Base-by-base conservation (phyloP, 345 rosid genomes). In the Nephelium lappaceum region DNA sequence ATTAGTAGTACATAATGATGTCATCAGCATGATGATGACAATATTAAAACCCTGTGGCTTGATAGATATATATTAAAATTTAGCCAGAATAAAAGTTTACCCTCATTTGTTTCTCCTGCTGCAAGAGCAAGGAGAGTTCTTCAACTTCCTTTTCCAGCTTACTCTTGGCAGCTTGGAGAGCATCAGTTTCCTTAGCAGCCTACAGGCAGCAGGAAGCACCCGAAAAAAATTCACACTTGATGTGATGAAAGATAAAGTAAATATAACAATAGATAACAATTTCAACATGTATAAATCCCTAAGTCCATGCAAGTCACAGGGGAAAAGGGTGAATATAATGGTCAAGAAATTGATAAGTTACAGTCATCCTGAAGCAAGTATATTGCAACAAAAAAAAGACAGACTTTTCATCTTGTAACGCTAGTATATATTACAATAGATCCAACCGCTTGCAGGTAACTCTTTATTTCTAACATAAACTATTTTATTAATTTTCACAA, bases 161-260 rank as follows among this genome's bases (percentile, higher is more conserved):
- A 84, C 81, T 89, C 82, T 96, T 96, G 81, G 97, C 99, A 78
- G 90, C 98, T 85, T 93, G 95, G 81, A 96, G 99, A 78, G 94
- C 99, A 76, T 97, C 97, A 39, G 97, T 89, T 88, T 96, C 98
- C 86, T 85, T 93, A 55, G 99, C 98, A 82, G 99, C 97, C 99
- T 96, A 85, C 77, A 81, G 62, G 41, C 45, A 83, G 49, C 72
- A 75, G 51, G 75, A 72, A 84, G 67, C 71, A 64, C 31, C 41
- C 36, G 3, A 69, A 41, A 38, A 66, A 69, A 69, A 16, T 38
- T 58, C 66, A 76, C 23, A 38, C 49, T 69, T 5, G 63, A 25
- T 15, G 27, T 55, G 18, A 72, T 74, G n/a, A 55, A 53, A 45
- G 55, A 27, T 67, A 31, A 25, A 38, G 25, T 49, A 27, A 21